These are phyloP conservation scores for Diophrys sp. DNA, from an alignment of 73 alveolate genomes.

Conservation along the genomic window DNA sequence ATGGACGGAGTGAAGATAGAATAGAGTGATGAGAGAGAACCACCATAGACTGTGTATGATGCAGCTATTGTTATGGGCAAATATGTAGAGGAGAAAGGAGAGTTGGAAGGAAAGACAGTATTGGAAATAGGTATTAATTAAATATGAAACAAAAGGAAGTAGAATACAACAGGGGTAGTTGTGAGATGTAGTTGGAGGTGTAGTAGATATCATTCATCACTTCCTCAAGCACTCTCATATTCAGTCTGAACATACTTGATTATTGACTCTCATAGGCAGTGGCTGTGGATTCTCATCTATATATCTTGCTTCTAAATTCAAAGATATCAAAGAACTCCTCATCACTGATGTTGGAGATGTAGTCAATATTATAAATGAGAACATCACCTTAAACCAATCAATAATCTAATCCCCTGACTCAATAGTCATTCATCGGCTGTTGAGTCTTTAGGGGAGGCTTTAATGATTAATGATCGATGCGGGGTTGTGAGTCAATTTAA, in stretches of 20 bases:
- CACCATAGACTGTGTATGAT: slow-evolving; percentile 38
- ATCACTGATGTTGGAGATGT: slow-evolving; percentile 32
- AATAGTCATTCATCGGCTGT: too few species aligned
- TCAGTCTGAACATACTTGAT: too few species aligned
- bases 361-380: slow-evolving; percentile 10
- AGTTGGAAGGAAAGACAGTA: not conserved
- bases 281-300: slow-evolving; percentile 38
- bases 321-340: slow-evolving; percentile 2
- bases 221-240: too few species aligned
- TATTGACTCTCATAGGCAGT: too few species aligned
- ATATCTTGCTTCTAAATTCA: slow-evolving; percentile 1
- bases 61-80: slow-evolving; percentile 26
- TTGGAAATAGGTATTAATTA: slow-evolving; percentile 25
- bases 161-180: too few species aligned
- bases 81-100: not conserved
- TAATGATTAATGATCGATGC: too few species aligned
- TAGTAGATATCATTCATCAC: too few species aligned
- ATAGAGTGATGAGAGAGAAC: slow-evolving; percentile 22
- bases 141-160: too few species aligned
- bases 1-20: slow-evolving; percentile 18
- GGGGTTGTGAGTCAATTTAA: too few species aligned
- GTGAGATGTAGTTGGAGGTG: too few species aligned
- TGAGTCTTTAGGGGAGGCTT: too few species aligned
- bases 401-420: not conserved
- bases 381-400: slow-evolving; percentile 13